Conservation (phyloP, 495 filamentous ascomycete species). For the Physcia stellaris region DNA sequence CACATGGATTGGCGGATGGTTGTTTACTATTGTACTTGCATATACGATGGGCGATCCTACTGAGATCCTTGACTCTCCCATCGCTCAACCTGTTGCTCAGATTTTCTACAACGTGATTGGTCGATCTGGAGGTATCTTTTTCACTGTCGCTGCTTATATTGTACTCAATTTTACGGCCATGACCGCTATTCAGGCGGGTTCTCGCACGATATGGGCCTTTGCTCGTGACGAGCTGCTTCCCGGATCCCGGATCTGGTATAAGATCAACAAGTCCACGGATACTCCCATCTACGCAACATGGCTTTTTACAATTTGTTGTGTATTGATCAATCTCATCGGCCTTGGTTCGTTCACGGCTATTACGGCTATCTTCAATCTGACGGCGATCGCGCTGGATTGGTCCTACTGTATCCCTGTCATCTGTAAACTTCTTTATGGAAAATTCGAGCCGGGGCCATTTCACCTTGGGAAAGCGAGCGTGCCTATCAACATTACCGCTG, state of each 20-base stretch:
- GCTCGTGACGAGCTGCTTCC: slow-evolving; percentile 47
- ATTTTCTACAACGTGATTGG: slow-evolving; percentile 51
- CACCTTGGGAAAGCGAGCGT: slow-evolving; percentile 36
- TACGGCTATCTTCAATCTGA: slow-evolving; percentile 47
- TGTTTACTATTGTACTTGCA: slow-evolving; percentile 51
- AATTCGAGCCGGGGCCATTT: slow-evolving; percentile 47
- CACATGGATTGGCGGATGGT: slow-evolving; percentile 45
- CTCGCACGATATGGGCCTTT: slow-evolving; percentile 48
- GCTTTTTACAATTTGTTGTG: slow-evolving; percentile 40
- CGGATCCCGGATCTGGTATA: slow-evolving; percentile 38
- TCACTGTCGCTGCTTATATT: slow-evolving; percentile 43
- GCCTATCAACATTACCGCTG: slow-evolving; percentile 37
- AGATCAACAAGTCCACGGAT: slow-evolving; percentile 35
- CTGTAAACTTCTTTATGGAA: slow-evolving; percentile 43
- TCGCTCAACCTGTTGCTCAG: slow-evolving; percentile 49
- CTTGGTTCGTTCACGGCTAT: slow-evolving; percentile 48
- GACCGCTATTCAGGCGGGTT: slow-evolving; percentile 48
- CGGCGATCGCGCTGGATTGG: slow-evolving; percentile 49
- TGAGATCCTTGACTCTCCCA: slow-evolving; percentile 28
- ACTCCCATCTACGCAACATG: slow-evolving; percentile 50
- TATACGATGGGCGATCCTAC: slow-evolving; percentile 43
- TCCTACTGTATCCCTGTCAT: slow-evolving; percentile 48
- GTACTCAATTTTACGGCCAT: slow-evolving; percentile 47
- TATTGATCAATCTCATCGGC: slow-evolving; percentile 50
- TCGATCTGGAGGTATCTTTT: slow-evolving; percentile 42